Evolutionary conservation across 306 rosid genomes (phyloP).

Genomic region (Quercus robur): DNA sequence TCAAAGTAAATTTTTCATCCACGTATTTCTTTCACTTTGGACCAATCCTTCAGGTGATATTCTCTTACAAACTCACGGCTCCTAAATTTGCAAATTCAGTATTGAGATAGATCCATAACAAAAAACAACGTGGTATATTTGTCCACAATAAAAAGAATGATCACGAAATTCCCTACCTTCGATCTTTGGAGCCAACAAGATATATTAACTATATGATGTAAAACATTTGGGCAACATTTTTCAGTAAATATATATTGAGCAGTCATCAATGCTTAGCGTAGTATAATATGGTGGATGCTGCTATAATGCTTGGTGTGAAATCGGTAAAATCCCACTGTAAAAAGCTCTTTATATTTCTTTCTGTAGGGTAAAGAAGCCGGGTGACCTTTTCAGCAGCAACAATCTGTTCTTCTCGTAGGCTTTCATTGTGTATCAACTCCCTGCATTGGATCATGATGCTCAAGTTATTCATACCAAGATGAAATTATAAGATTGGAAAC

Average conservation of each 20-base stretch:
- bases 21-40: too few species aligned
- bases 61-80: too few species aligned
- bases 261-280: conserved; percentile 29
- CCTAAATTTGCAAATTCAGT: not conserved
- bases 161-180: not conserved
- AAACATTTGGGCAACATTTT: not conserved
- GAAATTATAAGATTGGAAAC: not conserved
- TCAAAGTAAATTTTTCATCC: too few species aligned
- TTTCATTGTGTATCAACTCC: conserved; percentile 40
- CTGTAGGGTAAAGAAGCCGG: conserved; percentile 55
- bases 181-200: not conserved
- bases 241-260: not conserved
- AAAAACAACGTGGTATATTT: too few species aligned
- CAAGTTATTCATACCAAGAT: not conserved
- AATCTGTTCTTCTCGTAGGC: conserved; percentile 55
- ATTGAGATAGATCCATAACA: not conserved
- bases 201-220: not conserved
- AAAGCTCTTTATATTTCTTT: conserved; percentile 19
- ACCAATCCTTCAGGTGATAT: too few species aligned
- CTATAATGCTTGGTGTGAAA: conserved; percentile 60
- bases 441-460: conserved; percentile 37
- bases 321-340: conserved; percentile 22
- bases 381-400: conserved; percentile 58
- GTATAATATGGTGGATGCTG: conserved; percentile 64
- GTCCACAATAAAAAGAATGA: not conserved